Evolutionary conservation across 345 rosid genomes (phyloP).

Genomic region (Bretschneidera sinensis): DNA sequence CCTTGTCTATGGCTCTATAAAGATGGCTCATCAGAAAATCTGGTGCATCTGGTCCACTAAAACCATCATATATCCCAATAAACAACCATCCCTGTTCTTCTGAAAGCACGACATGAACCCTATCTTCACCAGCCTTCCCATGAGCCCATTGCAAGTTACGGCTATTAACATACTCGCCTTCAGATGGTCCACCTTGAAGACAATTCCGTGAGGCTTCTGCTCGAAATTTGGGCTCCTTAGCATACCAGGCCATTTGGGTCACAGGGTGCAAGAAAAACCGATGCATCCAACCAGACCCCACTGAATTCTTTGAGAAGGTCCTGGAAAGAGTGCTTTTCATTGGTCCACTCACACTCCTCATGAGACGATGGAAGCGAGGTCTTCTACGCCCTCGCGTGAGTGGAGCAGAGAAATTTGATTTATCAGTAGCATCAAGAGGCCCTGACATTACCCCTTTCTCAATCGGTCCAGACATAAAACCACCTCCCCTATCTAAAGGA

Average conservation of each 20-base stretch:
- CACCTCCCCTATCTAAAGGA: constrained; percentile 76
- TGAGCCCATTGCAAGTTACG: constrained; percentile 97
- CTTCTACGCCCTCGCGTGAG: constrained; percentile 61
- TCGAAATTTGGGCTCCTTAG: constrained; percentile 60
- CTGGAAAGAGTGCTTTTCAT: constrained; percentile 69
- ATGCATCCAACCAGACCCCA: constrained; percentile 74
- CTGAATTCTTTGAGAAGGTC: constrained; percentile 75
- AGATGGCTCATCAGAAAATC: constrained; percentile 89
- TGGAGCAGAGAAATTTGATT: constrained; percentile 87
- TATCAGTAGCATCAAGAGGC: constrained; percentile 78
- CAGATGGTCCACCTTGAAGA: constrained; percentile 54
- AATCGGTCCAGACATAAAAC: constrained; percentile 95
- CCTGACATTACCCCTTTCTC: constrained; percentile 97
- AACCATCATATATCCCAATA: constrained; percentile 98
- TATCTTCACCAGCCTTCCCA: constrained; percentile 98
- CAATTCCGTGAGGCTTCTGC: constrained; percentile 50
- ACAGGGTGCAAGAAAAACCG: constrained; percentile 73
- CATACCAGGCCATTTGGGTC: constrained; percentile 63
- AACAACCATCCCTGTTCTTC: constrained; percentile 98
- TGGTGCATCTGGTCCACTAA: constrained; percentile 98
- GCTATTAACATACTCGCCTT: constrained; percentile 48
- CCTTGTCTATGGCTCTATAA: constrained; percentile 80
- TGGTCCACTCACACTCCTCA: constrained; percentile 95
- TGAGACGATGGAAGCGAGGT: constrained; percentile 60
- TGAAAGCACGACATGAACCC: constrained; percentile 95